These are phyloP conservation scores for Scleroderma citrinum DNA, from an alignment of 768 basidiomycete genomes.

Conservation along the genomic window DNA sequence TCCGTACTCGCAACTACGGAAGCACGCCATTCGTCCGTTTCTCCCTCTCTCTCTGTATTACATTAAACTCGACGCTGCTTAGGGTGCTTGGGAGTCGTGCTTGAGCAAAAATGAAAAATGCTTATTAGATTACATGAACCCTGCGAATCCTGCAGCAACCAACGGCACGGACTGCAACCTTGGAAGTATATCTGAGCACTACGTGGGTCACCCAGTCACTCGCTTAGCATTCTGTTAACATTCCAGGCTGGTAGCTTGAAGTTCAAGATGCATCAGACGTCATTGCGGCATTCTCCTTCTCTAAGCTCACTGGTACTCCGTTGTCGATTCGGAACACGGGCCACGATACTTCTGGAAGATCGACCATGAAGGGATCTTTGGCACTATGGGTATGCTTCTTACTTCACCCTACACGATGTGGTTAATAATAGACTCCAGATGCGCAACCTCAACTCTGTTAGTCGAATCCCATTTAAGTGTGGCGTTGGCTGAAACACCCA, in stretches of 20 bases:
- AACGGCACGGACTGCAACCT: slow-evolving; percentile 27
- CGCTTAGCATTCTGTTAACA: neutral
- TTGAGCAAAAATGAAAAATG: slow-evolving; percentile 42
- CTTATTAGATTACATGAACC: slow-evolving; percentile 35
- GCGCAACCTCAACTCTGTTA: slow-evolving; percentile 1
- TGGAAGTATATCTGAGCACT: slow-evolving; percentile 36
- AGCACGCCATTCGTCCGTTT: slow-evolving; percentile 1
- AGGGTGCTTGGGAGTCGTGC: slow-evolving; percentile 54
- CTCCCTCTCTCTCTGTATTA: neutral
- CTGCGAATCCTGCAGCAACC: slow-evolving; percentile 26
- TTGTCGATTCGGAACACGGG: slow-evolving; percentile 49
- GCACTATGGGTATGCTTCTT: slow-evolving; percentile 19
- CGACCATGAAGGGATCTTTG: slow-evolving; percentile 17
- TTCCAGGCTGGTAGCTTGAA: slow-evolving; percentile 31
- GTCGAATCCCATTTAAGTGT: neutral
- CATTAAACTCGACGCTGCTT: neutral
- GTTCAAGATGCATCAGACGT: slow-evolving; percentile 37
- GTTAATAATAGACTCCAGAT: neutral
- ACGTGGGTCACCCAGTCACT: slow-evolving; percentile 23
- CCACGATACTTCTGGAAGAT: slow-evolving; percentile 26
- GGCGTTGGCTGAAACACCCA: neutral
- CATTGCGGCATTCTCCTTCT: slow-evolving; percentile 39
- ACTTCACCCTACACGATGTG: neutral
- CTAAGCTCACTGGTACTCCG: slow-evolving; percentile 31
- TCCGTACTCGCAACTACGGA: slow-evolving; percentile 21